A percentile compares a stretch with the other conserved stretches of the same genome.
Evolutionary conservation across 768 basidiomycete genomes (phyloP).

Genomic region (Termitomyces sp.): DNA sequence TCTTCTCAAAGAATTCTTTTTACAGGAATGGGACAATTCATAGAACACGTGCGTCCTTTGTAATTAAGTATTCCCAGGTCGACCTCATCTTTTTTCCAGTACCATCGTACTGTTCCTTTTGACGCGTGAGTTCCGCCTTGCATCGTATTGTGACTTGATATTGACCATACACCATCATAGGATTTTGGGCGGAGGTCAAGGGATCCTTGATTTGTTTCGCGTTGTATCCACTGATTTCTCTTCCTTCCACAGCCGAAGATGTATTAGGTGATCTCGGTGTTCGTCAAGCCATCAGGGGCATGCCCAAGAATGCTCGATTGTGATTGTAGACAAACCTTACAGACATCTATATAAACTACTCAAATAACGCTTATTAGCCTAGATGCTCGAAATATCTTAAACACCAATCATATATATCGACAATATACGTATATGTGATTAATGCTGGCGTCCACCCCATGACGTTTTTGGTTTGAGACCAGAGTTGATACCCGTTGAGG

Average conservation of each 20-base stretch:
- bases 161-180: constrained; percentile 14
- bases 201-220: not conserved
- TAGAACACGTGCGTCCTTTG: constrained; percentile 54
- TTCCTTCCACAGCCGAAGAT: constrained; percentile 49
- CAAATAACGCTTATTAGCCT: not conserved
- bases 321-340: constrained; percentile 21
- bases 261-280: constrained; percentile 80
- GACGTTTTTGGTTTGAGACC: constrained; percentile 9
- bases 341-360: constrained; percentile 1
- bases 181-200: constrained; percentile 61
- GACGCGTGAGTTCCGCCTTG: constrained; percentile 40
- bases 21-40: constrained; percentile 53
- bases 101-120: constrained; percentile 60
- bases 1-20: constrained; percentile 1
- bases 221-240: constrained; percentile 1
- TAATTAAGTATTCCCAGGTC: not conserved
- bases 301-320: constrained; percentile 65
- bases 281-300: constrained; percentile 68
- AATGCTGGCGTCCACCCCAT: constrained; percentile 18
- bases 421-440: not conserved
- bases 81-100: constrained; percentile 31
- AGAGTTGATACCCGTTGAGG: constrained; percentile 29
- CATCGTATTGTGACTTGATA: not conserved
- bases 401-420: not conserved
- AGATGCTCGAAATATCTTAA: not conserved